These are phyloP conservation scores for Solanum paucissectum DNA, from an alignment of 257 asterid species.

Conservation along the genomic window DNA sequence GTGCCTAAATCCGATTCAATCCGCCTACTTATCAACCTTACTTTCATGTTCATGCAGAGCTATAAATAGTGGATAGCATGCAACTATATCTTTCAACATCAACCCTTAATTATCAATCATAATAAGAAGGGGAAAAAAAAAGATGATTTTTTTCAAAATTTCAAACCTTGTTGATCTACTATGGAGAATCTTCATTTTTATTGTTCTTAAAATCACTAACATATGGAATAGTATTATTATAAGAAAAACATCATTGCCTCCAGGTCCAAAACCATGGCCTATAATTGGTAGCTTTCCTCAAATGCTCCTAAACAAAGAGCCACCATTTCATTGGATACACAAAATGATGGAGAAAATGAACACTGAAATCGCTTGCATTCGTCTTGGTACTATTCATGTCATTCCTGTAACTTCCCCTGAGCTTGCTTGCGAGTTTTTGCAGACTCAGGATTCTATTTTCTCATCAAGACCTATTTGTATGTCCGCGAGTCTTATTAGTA, in stretches of 20 bases:
- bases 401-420: slow-evolving; percentile 16
- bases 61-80: neutral
- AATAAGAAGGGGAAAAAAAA: too few relatives aligned
- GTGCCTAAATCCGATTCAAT: too few relatives aligned
- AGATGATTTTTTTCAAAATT: neutral
- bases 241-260: neutral
- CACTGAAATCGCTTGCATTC: slow-evolving; percentile 9
- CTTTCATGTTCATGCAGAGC: neutral
- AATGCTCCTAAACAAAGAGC: neutral
- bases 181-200: neutral
- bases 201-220: neutral
- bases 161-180: neutral
- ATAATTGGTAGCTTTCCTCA: neutral
- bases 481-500: neutral
- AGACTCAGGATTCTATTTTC: neutral
- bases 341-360: slow-evolving; percentile 1
- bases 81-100: neutral
- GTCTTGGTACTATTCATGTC: neutral
- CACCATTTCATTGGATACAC: slow-evolving; percentile 7
- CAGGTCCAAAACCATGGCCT: slow-evolving; percentile 9
- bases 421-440: slow-evolving; percentile 10
- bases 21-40: neutral
- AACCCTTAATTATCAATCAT: neutral
- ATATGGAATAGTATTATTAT: neutral
- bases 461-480: slow-evolving; percentile 6